These are phyloP conservation scores for Firmiana major DNA, from an alignment of 345 rosid species.

Conservation along the genomic window DNA sequence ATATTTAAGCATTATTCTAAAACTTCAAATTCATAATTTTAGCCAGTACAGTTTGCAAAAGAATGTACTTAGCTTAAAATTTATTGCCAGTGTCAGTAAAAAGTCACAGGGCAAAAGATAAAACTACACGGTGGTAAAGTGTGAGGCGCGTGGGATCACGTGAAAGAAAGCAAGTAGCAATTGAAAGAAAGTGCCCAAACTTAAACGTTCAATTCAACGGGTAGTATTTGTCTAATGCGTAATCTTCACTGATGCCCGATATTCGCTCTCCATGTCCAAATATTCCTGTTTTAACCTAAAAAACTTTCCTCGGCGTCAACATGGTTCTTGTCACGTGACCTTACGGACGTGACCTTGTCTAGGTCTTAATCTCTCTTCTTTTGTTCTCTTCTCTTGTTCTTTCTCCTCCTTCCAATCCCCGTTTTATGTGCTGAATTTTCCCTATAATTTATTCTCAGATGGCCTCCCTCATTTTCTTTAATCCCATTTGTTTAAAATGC, in stretches of 20 bases:
- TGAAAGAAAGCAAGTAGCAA: slow-evolving; percentile 20
- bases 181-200: background rate
- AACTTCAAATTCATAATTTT: background rate
- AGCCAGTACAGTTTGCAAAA: no score
- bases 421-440: slow-evolving; percentile 7
- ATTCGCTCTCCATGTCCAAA: slow-evolving; percentile 62
- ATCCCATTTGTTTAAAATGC: slow-evolving; percentile 8
- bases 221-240: slow-evolving; percentile 50
- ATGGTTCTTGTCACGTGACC: slow-evolving; percentile 60
- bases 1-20: background rate
- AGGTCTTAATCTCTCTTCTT: slow-evolving; percentile 28
- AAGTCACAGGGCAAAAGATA: no score
- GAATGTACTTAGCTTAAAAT: background rate
- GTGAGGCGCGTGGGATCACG: background rate
- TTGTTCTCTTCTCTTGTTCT: slow-evolving; percentile 27
- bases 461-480: background rate
- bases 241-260: slow-evolving; percentile 35
- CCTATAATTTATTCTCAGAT: background rate
- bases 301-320: slow-evolving; percentile 66
- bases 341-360: slow-evolving; percentile 37
- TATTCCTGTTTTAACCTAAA: slow-evolving; percentile 27
- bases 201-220: slow-evolving; percentile 33
- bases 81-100: no score
- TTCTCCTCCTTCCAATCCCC: slow-evolving; percentile 1
- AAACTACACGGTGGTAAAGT: no score